Base-by-base conservation (phyloP, 352 stramenopile species). In the Phytophthora rubi region DNA sequence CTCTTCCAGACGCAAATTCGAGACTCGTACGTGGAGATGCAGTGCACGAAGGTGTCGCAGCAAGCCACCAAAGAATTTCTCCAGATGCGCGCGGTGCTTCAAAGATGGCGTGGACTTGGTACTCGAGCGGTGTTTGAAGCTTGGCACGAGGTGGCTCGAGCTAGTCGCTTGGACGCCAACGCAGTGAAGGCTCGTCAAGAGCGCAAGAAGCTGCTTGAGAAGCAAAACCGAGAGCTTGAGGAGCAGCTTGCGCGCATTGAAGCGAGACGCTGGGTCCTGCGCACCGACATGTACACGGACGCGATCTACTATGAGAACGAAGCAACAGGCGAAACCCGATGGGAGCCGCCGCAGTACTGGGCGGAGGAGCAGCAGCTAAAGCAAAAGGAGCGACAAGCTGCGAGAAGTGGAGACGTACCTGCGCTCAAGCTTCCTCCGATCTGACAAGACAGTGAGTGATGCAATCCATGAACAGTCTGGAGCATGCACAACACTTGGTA, bases 271-370 rank as follows among this genome's bases (percentile, higher is more conserved):
- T 92, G 85, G 85, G 67, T 78, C 4, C 61, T 79, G 47, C 77
- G 80, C 10, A 73, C 83, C 1, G 84, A 92, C 45, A 80, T 85
- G 72, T 92, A 92, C 65, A 87, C 82, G 12, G 85, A 92, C 54
- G 79, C 65, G 3, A 70, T 90, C 8, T 92, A 90, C 70, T 92
- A 83, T 39, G 79, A 91, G 54, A 78, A 92, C 58, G 70, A 70
- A 6, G 59, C 65, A 58, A 86, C 81, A 6, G 77, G 80, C 6
- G 81, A 80, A 54, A 86, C 79, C 16, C 80, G 70, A 54, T 88
- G 73, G 72, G 70, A 80, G 16, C 75, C 85, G n/a, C 82, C 81
- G 1, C 51, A 63, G 45, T 88, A 80, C 63, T 92, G 85, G 82
- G 60, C 78, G 15, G 82, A 91, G 37, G 74, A 88, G 53, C 78